phyloP scores from a whole-genome alignment of 768 basidiomycete species.

The Boletales sp. region DNA sequence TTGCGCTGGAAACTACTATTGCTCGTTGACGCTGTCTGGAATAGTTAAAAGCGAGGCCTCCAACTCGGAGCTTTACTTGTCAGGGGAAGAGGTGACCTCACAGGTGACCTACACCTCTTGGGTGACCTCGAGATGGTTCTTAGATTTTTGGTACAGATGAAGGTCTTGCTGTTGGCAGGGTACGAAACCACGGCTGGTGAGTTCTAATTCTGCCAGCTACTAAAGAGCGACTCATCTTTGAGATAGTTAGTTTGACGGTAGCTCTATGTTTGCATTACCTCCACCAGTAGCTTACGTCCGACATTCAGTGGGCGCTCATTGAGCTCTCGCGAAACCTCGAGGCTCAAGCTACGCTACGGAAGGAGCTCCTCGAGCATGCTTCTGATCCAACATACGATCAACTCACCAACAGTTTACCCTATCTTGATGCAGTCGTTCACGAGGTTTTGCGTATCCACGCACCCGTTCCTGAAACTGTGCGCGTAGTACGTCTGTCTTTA shows the following conservation, averaged over 20 bases:
- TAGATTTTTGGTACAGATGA: conserved; percentile 14
- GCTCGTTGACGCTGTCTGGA: neutral
- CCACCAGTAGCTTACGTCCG: neutral
- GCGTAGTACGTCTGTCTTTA: conserved; percentile 5
- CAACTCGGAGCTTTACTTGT: conserved; percentile 22
- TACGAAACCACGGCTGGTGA: conserved; percentile 23
- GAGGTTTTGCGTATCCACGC: conserved; percentile 46
- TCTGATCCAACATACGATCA: conserved; percentile 55
- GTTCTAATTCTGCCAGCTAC: neutral
- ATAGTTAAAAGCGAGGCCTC: conserved; percentile 37
- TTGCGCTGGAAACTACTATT: conserved; percentile 1
- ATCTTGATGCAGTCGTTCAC: conserved; percentile 50
- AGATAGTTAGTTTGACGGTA: conserved; percentile 21
- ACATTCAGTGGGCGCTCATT: conserved; percentile 51
- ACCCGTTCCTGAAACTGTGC: conserved; percentile 25
- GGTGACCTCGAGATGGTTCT: too few relatives aligned
- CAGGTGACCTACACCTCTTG: conserved; percentile 11
- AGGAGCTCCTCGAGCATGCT: conserved; percentile 43
- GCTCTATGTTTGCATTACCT: neutral
- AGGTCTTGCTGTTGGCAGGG: conserved; percentile 16
- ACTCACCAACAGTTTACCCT: conserved; percentile 46
- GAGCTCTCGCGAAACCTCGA: conserved; percentile 47
- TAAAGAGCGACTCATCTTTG: neutral
- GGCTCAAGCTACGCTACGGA: conserved; percentile 46
- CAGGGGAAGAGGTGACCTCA: conserved; percentile 25